These are phyloP conservation scores for Cladophialophora chaetospira DNA, from an alignment of 2,329 filamentous ascomycete genomes.

Conservation along the genomic window DNA sequence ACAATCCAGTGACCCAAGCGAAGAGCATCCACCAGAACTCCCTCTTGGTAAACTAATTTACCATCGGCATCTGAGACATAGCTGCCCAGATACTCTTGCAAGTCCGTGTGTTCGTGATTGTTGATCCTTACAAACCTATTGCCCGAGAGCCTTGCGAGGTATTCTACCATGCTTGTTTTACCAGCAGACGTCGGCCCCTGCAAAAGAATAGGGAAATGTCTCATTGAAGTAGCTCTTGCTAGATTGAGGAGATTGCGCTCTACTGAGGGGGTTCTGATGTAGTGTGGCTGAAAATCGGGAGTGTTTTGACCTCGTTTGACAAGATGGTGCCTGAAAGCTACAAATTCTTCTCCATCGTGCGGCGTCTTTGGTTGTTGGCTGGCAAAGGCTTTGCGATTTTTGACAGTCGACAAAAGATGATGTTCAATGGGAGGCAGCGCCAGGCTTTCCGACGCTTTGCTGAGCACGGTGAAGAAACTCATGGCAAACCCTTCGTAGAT, in stretches of 20 bases:
- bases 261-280: conserved; percentile 95
- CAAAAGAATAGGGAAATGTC: conserved; percentile 88
- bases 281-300: conserved; percentile 75
- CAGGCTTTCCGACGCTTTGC: conserved; percentile 76
- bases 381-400: conserved; percentile 71
- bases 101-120: conserved; percentile 97
- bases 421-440: conserved; percentile 78
- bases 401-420: conserved; percentile 71
- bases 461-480: conserved; percentile 91
- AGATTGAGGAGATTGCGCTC: conserved; percentile 93
- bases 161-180: conserved; percentile 99
- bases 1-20: conserved; percentile 97
- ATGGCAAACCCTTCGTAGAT: conserved; percentile 96
- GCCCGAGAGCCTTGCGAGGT: conserved; percentile 91
- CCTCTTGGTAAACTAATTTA: conserved; percentile 87
- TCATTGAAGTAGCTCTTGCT: conserved; percentile 87
- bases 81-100: conserved; percentile 95
- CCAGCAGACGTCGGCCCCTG: conserved; percentile 96
- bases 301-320: conserved; percentile 72
- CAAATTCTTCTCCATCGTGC: conserved; percentile 72
- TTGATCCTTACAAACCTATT: conserved; percentile 99
- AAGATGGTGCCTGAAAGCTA: conserved; percentile 90
- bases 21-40: conserved; percentile 87
- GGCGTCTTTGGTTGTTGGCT: conserved; percentile 77
- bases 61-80: conserved; percentile 87